Evolutionary conservation across 371 early-diverging fungal species (phyloP).

Genomic region (Apophysomyces elegans): DNA sequence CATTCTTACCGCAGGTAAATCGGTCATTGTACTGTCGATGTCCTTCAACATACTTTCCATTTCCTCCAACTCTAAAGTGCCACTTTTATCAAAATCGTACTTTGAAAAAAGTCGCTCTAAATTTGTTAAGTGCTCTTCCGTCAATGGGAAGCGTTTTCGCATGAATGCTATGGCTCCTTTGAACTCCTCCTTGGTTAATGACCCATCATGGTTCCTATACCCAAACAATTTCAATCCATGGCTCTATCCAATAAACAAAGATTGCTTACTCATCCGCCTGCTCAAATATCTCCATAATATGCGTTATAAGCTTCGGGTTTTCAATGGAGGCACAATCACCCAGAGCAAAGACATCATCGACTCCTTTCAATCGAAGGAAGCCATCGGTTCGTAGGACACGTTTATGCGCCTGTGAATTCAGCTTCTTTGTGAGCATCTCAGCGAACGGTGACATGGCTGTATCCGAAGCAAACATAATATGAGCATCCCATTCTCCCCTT

Average conservation of each 20-base stretch:
- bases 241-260: no score
- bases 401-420: slow-evolving; percentile 59
- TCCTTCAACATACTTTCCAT: slow-evolving; percentile 59
- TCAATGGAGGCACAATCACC: slow-evolving; percentile 89
- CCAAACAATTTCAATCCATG: background rate
- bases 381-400: slow-evolving; percentile 77
- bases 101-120: slow-evolving; percentile 54
- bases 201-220: slow-evolving; percentile 50
- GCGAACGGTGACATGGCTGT: slow-evolving; percentile 73
- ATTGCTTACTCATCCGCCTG: slow-evolving; percentile 52
- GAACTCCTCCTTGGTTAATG: slow-evolving; percentile 58
- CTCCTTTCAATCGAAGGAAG: slow-evolving; percentile 69
- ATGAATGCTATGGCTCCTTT: slow-evolving; percentile 39
- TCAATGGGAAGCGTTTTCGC: slow-evolving; percentile 52
- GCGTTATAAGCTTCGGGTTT: slow-evolving; percentile 65
- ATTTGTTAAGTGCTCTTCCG: slow-evolving; percentile 57
- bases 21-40: slow-evolving; percentile 69
- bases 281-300: slow-evolving; percentile 57
- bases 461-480: background rate
- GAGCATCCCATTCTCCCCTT: slow-evolving; percentile 13
- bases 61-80: slow-evolving; percentile 66
- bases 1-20: slow-evolving; percentile 70
- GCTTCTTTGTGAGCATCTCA: slow-evolving; percentile 48
- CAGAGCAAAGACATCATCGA: slow-evolving; percentile 74
- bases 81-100: slow-evolving; percentile 66